phyloP scores from a whole-genome alignment of 352 stramenopile genomes.

The Phytophthora crassamura region DNA sequence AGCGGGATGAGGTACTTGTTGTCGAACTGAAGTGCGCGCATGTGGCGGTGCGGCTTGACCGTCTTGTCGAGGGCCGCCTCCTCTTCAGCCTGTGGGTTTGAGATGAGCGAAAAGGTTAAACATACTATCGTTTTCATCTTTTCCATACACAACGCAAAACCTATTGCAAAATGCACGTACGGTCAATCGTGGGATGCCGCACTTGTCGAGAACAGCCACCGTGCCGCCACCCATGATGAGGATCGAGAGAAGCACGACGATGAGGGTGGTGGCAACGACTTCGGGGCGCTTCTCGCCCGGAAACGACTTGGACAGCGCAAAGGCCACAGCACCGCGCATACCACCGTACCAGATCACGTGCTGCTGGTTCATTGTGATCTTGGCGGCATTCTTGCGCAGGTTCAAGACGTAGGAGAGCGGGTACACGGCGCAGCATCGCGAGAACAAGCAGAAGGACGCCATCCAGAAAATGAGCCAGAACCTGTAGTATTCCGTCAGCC shows the following conservation, averaged over 20 bases:
- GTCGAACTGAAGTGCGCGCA: slow-evolving; percentile 84
- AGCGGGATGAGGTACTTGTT: slow-evolving; percentile 88
- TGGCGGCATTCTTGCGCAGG: slow-evolving; percentile 54
- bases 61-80: slow-evolving; percentile 77
- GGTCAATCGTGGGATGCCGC: slow-evolving; percentile 87
- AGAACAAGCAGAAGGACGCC: slow-evolving; percentile 85
- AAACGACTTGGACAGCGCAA: slow-evolving; percentile 92
- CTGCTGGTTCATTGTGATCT: slow-evolving; percentile 89
- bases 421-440: slow-evolving; percentile 89
- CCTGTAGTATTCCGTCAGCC: slow-evolving; percentile 76
- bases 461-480: slow-evolving; percentile 91
- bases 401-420: slow-evolving; percentile 84
- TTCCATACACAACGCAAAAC: neutral
- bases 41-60: slow-evolving; percentile 85
- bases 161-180: slow-evolving; percentile 40
- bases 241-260: slow-evolving; percentile 93
- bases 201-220: slow-evolving; percentile 85
- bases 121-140: neutral
- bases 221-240: slow-evolving; percentile 93
- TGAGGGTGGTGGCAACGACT: slow-evolving; percentile 91
- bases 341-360: slow-evolving; percentile 96
- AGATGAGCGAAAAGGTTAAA: slow-evolving; percentile 20
- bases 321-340: slow-evolving; percentile 93
- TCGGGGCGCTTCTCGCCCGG: slow-evolving; percentile 85
- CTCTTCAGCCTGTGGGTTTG: slow-evolving; percentile 62